phyloP scores from a whole-genome alignment of 2,329 filamentous ascomycete species.

The Venturia pyrina region DNA sequence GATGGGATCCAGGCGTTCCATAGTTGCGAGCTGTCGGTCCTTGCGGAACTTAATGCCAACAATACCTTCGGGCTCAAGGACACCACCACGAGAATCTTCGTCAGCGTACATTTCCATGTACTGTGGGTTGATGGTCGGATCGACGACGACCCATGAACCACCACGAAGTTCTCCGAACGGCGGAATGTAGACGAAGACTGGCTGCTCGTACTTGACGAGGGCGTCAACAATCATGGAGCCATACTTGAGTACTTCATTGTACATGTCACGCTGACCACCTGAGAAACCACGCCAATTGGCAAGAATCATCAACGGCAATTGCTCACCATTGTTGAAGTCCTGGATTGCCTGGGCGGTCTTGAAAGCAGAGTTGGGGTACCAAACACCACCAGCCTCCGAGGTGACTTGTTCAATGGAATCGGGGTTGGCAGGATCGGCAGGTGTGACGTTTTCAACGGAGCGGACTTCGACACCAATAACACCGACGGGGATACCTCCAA shows the following conservation, averaged over 20 bases:
- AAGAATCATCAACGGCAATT: constrained; percentile 96
- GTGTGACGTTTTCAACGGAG: constrained; percentile 91
- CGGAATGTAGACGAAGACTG: constrained; percentile 97
- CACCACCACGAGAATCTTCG: constrained; percentile 86
- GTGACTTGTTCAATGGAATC: constrained; percentile 94
- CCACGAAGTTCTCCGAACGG: constrained; percentile 93
- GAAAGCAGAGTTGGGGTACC: constrained; percentile 99
- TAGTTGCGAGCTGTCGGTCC: constrained; percentile 94
- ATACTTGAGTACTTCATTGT: constrained; percentile 99
- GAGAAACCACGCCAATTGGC: constrained; percentile 99
- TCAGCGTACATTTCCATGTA: constrained; percentile 99
- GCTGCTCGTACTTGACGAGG: constrained; percentile 96
- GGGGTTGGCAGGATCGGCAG: constrained; percentile 93
- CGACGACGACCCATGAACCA: constrained; percentile 97
- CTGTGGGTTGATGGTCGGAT: constrained; percentile 93
- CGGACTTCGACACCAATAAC: constrained; percentile 96
- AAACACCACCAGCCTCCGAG: constrained; percentile 95
- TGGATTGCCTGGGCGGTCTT: constrained; percentile 98
- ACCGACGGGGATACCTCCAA: constrained; percentile 96
- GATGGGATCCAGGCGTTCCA: constrained; percentile 80
- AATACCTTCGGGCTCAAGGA: constrained; percentile 95
- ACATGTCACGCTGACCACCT: constrained; percentile 98
- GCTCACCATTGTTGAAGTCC: constrained; percentile 98
- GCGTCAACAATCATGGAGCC: constrained; percentile 98
- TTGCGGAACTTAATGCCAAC: constrained; percentile 97